These are phyloP conservation scores for Trichophyton verrucosum DNA, from an alignment of 2,329 filamentous ascomycete species.

Conservation along the genomic window DNA sequence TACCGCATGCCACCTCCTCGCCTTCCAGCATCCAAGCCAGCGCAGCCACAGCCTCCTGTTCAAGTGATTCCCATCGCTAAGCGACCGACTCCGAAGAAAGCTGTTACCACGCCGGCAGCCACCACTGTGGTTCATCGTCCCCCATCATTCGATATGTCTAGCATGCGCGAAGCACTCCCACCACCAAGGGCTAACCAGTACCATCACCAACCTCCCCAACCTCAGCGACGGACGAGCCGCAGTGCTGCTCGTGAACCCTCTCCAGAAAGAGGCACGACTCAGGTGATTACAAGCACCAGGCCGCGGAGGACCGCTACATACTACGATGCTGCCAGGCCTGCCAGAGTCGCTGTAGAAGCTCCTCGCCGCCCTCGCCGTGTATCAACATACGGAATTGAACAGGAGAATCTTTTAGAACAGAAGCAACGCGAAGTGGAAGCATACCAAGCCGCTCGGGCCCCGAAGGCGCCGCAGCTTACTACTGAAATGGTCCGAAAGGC, in stretches of 20 bases:
- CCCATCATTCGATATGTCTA: conserved; percentile 24
- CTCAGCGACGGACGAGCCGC: conserved; percentile 16
- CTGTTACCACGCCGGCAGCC: conserved; percentile 20
- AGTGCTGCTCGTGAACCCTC: conserved; percentile 19
- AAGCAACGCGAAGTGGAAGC: conserved; percentile 28
- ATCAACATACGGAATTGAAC: conserved; percentile 21
- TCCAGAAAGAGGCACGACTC: conserved; percentile 25
- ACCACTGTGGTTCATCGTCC: conserved; percentile 22
- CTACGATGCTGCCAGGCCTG: conserved; percentile 22
- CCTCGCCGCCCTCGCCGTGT: conserved; percentile 23
- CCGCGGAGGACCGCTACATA: conserved; percentile 21
- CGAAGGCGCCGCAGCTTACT: not conserved
- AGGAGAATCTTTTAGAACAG: conserved; percentile 23
- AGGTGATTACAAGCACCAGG: conserved; percentile 14
- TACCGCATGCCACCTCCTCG: conserved; percentile 34
- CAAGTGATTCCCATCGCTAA: conserved; percentile 25
- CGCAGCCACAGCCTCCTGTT: conserved; percentile 17
- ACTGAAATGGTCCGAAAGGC: conserved; percentile 10
- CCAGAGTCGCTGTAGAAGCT: conserved; percentile 24
- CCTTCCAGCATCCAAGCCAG: conserved; percentile 15
- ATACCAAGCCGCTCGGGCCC: conserved; percentile 27
- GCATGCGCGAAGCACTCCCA: conserved; percentile 23
- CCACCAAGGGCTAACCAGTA: conserved; percentile 4
- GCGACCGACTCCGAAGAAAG: conserved; percentile 19
- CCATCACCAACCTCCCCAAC: not conserved